These are phyloP conservation scores for Scalesia atractyloides DNA, from an alignment of 129 eudicot species.

Conservation along the genomic window DNA sequence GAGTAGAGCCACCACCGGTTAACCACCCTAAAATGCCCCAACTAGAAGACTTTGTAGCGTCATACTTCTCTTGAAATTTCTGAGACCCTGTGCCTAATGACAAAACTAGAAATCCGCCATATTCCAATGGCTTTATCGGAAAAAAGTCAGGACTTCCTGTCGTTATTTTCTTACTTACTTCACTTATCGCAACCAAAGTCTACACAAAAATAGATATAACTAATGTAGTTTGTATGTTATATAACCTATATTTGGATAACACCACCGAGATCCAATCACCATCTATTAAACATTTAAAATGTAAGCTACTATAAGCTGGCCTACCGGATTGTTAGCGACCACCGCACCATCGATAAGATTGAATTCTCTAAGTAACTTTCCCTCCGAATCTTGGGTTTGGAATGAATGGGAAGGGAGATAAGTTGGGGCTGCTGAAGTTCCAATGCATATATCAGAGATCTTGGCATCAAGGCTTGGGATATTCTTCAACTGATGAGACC, in stretches of 20 bases:
- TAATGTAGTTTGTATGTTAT: neutral
- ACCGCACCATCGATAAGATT: conserved; percentile 64
- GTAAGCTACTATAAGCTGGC: neutral
- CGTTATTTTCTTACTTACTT: conserved; percentile 48
- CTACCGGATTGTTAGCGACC: conserved; percentile 57
- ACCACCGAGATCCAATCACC: neutral
- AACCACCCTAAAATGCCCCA: conserved; percentile 70
- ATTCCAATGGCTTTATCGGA: conserved; percentile 40
- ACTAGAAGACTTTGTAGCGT: conserved; percentile 38
- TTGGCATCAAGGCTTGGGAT: conserved; percentile 44
- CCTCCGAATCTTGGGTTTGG: conserved; percentile 23
- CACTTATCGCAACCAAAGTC: conserved; percentile 54
- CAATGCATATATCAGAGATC: conserved; percentile 54
- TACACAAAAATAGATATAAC: neutral
- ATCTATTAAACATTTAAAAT: neutral
- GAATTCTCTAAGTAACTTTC: conserved; percentile 34
- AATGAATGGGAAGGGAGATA: conserved; percentile 52
- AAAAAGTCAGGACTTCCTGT: conserved; percentile 32
- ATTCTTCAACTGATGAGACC: conserved; percentile 31
- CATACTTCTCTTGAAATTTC: conserved; percentile 37
- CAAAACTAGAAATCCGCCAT: conserved; percentile 47
- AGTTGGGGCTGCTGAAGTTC: conserved; percentile 74
- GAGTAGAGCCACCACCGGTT: conserved; percentile 43
- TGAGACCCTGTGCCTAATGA: conserved; percentile 61
- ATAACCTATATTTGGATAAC: too few relatives aligned